Evolutionary conservation across 1,139 yeast species (phyloP).

Genomic region (Kodamaea ohmeri): DNA sequence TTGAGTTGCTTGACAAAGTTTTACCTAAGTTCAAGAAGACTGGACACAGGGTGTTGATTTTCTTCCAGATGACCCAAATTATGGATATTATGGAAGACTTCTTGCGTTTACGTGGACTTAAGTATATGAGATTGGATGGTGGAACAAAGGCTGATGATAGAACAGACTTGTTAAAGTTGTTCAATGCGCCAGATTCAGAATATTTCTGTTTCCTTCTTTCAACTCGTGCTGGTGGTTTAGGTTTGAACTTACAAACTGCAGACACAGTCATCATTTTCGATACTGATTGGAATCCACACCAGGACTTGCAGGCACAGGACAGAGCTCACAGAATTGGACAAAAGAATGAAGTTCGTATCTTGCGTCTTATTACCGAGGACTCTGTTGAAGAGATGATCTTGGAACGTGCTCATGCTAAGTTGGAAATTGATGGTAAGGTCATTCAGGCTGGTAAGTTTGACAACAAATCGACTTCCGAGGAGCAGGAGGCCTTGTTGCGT

Average conservation of each 20-base stretch:
- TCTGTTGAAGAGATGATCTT: constrained; percentile 82
- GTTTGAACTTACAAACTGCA: constrained; percentile 81
- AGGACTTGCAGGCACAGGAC: constrained; percentile 88
- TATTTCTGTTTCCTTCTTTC: constrained; percentile 76
- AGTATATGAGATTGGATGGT: constrained; percentile 79
- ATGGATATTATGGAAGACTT: constrained; percentile 91
- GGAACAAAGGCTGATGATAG: constrained; percentile 82
- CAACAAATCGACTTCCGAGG: constrained; percentile 78
- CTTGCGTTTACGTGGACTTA: constrained; percentile 58
- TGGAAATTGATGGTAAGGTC: constrained; percentile 84
- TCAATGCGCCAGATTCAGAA: constrained; percentile 71
- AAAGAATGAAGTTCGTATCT: constrained; percentile 78
- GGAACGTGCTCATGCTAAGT: constrained; percentile 77
- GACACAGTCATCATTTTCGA: constrained; percentile 86
- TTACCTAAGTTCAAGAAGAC: constrained; percentile 72
- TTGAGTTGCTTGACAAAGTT: constrained; percentile 70
- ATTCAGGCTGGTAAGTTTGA: constrained; percentile 88
- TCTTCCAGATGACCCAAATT: constrained; percentile 85
- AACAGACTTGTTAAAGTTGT: constrained; percentile 61
- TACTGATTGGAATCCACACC: constrained; percentile 92
- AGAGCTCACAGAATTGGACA: constrained; percentile 91
- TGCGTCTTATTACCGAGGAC: constrained; percentile 75
- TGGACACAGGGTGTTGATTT: constrained; percentile 77
- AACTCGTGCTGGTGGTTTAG: constrained; percentile 89
- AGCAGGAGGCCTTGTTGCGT: constrained; percentile 74